Evolutionary conservation across 2,329 filamentous ascomycete genomes (phyloP).

Genomic region (Apiospora kogelbergensis): DNA sequence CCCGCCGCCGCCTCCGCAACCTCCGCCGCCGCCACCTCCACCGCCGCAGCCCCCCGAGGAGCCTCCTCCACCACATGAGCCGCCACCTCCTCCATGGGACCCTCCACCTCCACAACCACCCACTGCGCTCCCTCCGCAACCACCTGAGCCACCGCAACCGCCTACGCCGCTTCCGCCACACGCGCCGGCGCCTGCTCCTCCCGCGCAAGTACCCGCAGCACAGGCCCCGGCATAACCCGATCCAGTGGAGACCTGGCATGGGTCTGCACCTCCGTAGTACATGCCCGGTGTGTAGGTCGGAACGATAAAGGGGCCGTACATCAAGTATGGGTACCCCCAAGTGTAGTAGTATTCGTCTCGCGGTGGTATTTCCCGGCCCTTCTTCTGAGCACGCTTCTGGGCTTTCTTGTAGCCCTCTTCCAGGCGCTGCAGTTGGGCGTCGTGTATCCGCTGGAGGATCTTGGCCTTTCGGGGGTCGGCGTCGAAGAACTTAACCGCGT

Average conservation of each 20-base stretch:
- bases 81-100: neutral
- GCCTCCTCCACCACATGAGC: neutral
- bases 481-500: constrained; percentile 50
- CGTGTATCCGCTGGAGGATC: constrained; percentile 35
- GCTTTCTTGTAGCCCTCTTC: constrained; percentile 60
- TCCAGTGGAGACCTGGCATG: constrained; percentile 34
- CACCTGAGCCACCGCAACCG: constrained; percentile 28
- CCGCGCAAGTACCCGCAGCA: constrained; percentile 19
- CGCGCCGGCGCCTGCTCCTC: constrained; percentile 33
- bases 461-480: constrained; percentile 14
- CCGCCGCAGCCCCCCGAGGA: neutral
- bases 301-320: constrained; percentile 48
- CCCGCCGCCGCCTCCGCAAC: neutral
- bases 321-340: constrained; percentile 54
- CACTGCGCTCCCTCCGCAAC: constrained; percentile 21
- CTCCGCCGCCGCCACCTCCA: neutral
- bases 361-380: constrained; percentile 47
- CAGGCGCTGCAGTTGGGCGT: constrained; percentile 33
- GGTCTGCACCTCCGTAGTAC: constrained; percentile 44
- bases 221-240: constrained; percentile 41
- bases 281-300: constrained; percentile 41
- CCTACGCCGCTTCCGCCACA: constrained; percentile 36
- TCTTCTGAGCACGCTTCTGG: constrained; percentile 46
- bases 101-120: constrained; percentile 20
- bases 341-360: constrained; percentile 50